Conservation (phyloP, 2,329 filamentous ascomycete species). For the Fusarium oxysporum region DNA sequence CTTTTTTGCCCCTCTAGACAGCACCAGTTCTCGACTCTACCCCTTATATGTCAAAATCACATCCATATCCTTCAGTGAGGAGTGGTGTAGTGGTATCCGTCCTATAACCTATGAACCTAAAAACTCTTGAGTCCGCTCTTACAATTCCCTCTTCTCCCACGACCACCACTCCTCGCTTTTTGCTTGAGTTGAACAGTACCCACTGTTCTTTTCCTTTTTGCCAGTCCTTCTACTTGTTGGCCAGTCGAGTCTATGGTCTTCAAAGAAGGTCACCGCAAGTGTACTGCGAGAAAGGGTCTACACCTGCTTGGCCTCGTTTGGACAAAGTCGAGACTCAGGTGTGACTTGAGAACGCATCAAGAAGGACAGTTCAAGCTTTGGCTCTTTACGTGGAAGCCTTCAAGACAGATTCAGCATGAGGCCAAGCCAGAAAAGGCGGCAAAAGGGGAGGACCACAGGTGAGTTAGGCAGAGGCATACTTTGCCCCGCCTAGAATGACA, state of each 20-base stretch:
- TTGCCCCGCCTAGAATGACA: background rate
- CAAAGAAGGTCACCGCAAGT: background rate
- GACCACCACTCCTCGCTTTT: background rate
- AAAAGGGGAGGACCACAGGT: background rate
- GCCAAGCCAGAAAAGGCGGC: background rate
- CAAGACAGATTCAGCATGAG: background rate
- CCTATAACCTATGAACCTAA: background rate
- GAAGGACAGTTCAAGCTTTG: background rate
- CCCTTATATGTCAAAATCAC: background rate
- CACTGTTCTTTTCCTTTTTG: background rate
- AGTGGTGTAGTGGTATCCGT: constrained; percentile 9
- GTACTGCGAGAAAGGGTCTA: background rate
- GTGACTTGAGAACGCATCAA: accelerated
- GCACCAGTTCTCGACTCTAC: background rate
- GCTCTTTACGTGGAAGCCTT: background rate
- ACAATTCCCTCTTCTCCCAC: background rate
- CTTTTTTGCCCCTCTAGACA: background rate
- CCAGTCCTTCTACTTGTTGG: no score
- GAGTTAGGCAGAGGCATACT: background rate
- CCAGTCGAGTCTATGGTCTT: background rate
- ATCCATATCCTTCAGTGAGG: background rate
- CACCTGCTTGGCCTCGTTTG: background rate
- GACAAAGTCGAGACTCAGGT: background rate
- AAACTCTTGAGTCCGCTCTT: background rate
- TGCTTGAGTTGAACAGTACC: background rate